These are phyloP conservation scores for Rhodotorula sphaerocarpa DNA, from an alignment of 768 basidiomycete genomes.

Conservation along the genomic window DNA sequence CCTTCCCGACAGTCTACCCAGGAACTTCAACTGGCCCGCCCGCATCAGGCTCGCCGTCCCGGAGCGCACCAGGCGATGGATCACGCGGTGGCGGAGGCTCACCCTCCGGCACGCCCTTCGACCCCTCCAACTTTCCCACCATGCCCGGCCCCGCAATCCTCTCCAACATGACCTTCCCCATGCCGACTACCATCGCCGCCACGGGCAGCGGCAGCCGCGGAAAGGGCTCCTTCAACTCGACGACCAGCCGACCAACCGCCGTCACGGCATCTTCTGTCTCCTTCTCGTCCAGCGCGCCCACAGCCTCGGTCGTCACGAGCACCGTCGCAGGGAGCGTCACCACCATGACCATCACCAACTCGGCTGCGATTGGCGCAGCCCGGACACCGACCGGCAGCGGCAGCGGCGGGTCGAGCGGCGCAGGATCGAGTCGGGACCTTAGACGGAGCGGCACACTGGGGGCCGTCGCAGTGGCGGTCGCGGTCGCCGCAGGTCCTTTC, in stretches of 20 bases:
- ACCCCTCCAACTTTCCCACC: neutral
- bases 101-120: neutral
- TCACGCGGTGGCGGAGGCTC: neutral
- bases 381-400: neutral
- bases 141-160: constrained; percentile 12
- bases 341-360: constrained; percentile 2
- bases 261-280: constrained; percentile 8
- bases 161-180: neutral
- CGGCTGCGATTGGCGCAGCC: neutral
- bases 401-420: neutral
- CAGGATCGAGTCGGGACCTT: neutral
- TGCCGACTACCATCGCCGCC: no score
- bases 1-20: constrained; percentile 21
- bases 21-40: constrained; percentile 1
- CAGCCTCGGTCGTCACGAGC: neutral
- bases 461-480: no score
- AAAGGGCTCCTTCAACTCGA: no score
- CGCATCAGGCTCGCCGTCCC: no score
- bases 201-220: no score
- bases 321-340: constrained; percentile 11
- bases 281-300: neutral
- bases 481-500: no score
- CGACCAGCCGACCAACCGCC: constrained; percentile 10
- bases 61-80: no score
- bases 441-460: no score